Evolutionary conservation across 768 basidiomycete genomes (phyloP).

Genomic region (Clavulina sp.): DNA sequence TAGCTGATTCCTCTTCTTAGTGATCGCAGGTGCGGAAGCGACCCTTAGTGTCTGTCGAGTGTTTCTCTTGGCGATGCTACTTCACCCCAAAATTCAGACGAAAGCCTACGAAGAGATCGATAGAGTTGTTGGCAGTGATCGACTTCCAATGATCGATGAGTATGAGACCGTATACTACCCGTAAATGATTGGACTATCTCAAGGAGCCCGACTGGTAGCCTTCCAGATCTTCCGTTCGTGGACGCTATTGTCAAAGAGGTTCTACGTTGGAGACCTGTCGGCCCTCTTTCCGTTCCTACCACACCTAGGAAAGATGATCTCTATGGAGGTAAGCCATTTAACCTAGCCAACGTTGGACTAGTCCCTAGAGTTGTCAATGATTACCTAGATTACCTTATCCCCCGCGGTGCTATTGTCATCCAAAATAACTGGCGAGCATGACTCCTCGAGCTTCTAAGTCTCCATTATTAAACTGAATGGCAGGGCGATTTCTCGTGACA

Average conservation of each 20-base stretch:
- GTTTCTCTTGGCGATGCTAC: constrained; percentile 20
- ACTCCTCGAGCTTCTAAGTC: neutral
- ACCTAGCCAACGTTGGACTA: no score
- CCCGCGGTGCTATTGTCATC: neutral
- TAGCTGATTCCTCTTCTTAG: no score
- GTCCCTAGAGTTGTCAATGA: no score
- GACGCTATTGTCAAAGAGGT: constrained; percentile 20
- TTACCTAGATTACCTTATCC: neutral
- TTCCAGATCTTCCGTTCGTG: constrained; percentile 23
- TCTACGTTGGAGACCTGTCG: constrained; percentile 19
- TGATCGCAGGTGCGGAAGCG: no score
- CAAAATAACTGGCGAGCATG: neutral
- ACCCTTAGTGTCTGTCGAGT: no score
- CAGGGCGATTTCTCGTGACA: neutral
- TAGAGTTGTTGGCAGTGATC: constrained; percentile 17
- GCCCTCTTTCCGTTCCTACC: constrained; percentile 26
- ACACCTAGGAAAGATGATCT: neutral
- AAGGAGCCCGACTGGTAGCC: neutral
- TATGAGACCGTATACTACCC: constrained; percentile 10
- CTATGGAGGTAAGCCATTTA: constrained; percentile 1
- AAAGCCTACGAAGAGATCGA: constrained; percentile 20
- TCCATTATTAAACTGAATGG: neutral
- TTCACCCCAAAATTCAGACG: constrained; percentile 13
- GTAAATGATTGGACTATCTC: neutral
- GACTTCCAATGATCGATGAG: constrained; percentile 19